Base-by-base conservation (phyloP, 2,329 filamentous ascomycete genomes). In the Clarireedia homoeocarpa region DNA sequence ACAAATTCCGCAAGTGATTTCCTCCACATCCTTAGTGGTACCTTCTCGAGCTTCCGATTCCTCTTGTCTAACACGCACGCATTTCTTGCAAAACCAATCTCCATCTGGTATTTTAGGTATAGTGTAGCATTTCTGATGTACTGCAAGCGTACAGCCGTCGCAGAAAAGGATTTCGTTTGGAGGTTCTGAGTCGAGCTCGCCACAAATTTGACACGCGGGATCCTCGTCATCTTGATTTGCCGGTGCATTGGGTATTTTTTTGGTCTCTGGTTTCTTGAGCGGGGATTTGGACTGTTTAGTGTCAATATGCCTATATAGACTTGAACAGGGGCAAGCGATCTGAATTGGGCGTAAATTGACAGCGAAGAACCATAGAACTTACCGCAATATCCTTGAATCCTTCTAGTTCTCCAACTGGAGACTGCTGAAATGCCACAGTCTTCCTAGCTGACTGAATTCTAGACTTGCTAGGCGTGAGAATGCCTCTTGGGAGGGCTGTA, bases 1-100 rank as follows among this genome's bases (percentile, higher is more conserved):
- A 66, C 83, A 86, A 38, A 85, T 74, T 17, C 70, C 72, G 62
- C 83, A 86, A 0, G 80, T 73, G 55, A 81, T 79, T 17, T 82
- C 30, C 30, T 34, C 77, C 23, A 44, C 45, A 44, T 58, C 61
- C n/a, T 56, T 59, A 39, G 51, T 48, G 12, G 55, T 59, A 15
- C 44, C 54, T 44, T 38, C 30, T 38, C 59, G 38, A 24, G 38
- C 17, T 17, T 45, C 53, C 6, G 46, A 48, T n/a, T 52, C 54
- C 6, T 52, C 46, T 20, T 51, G 49, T 48, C 52, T 49, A 23
- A 12, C 10, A 50, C 48, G n/a, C 39, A 51, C 40, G 44, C 20
- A 51, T 51, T 57, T 27, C 39, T 46, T 44, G 39, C 53, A 23
- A 48, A 38, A 51, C 59, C 58, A 42, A 51, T 55, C 47, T 17